Evolutionary conservation across 768 basidiomycete genomes (phyloP).

Genomic region (Calocera cornea): DNA sequence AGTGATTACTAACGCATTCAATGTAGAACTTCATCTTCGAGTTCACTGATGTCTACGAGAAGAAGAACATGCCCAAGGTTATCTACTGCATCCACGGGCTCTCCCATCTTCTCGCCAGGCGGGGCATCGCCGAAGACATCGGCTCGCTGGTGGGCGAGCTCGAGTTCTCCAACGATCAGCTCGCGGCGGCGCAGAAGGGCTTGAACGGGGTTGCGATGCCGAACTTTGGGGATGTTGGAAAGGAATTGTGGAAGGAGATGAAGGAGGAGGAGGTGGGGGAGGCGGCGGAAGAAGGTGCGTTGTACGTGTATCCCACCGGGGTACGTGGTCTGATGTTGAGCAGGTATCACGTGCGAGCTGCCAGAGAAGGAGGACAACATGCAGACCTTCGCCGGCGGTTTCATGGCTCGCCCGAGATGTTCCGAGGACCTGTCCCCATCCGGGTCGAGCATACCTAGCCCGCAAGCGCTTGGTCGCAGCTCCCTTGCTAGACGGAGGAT

Average conservation of each 20-base stretch:
- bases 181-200: slow-evolving; percentile 82
- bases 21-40: slow-evolving; percentile 92
- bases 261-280: slow-evolving; percentile 67
- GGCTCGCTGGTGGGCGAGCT: slow-evolving; percentile 87
- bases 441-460: slow-evolving; percentile 35
- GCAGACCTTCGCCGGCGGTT: not conserved
- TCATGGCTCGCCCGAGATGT: not conserved
- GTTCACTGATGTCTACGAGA: slow-evolving; percentile 92
- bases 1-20: not conserved
- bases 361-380: slow-evolving; percentile 54
- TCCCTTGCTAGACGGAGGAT: slow-evolving; percentile 39
- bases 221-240: slow-evolving; percentile 76
- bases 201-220: slow-evolving; percentile 86
- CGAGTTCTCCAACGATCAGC: slow-evolving; percentile 91
- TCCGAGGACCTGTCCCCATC: not conserved
- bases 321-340: slow-evolving; percentile 5
- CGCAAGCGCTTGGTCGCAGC: slow-evolving; percentile 61
- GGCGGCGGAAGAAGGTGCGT: slow-evolving; percentile 69
- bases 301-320: not conserved
- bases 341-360: slow-evolving; percentile 73
- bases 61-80: slow-evolving; percentile 97
- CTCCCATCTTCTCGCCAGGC: slow-evolving; percentile 83
- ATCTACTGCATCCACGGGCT: slow-evolving; percentile 97
- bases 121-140: slow-evolving; percentile 79
- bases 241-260: slow-evolving; percentile 76